phyloP scores from a whole-genome alignment of 202 grass and related monocot species.

The Digitaria exilis region DNA sequence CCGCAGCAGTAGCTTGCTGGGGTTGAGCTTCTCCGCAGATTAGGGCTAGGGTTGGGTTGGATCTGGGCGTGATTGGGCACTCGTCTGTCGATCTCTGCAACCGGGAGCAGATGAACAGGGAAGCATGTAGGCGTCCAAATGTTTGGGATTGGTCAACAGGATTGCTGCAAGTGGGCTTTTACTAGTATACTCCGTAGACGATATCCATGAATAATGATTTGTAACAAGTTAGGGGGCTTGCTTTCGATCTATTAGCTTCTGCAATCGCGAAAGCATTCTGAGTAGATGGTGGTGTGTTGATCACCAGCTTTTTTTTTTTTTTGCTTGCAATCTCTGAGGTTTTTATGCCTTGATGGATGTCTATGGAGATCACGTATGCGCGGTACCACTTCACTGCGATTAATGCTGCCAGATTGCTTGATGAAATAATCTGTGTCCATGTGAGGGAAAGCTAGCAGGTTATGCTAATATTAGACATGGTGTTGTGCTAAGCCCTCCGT shows the following conservation, averaged over 20 bases:
- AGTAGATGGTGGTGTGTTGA: neutral
- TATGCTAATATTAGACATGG: neutral
- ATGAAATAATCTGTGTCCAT: neutral
- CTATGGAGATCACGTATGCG: neutral
- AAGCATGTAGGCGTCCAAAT: neutral
- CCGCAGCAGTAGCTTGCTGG: neutral
- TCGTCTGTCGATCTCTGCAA: neutral
- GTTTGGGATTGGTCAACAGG: neutral
- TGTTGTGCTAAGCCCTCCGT: neutral
- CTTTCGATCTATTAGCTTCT: neutral
- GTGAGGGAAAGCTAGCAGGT: neutral
- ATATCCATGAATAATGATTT: neutral
- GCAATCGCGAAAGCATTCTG: neutral
- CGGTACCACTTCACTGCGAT: neutral
- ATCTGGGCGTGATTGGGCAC: neutral
- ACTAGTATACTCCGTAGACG: neutral
- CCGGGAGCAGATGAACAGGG: neutral
- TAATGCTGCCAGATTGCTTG: neutral
- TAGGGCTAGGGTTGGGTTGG: constrained; percentile 26
- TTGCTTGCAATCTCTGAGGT: neutral
- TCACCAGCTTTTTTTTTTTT: neutral
- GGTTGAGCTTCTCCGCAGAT: neutral
- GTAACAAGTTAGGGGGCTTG: neutral
- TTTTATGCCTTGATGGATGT: neutral
- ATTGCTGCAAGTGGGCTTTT: neutral